Percentiles rank a stretch among this genome's conserved stretches.
phyloP scores from a whole-genome alignment of 306 rosid species.

The Prunus persica region DNA sequence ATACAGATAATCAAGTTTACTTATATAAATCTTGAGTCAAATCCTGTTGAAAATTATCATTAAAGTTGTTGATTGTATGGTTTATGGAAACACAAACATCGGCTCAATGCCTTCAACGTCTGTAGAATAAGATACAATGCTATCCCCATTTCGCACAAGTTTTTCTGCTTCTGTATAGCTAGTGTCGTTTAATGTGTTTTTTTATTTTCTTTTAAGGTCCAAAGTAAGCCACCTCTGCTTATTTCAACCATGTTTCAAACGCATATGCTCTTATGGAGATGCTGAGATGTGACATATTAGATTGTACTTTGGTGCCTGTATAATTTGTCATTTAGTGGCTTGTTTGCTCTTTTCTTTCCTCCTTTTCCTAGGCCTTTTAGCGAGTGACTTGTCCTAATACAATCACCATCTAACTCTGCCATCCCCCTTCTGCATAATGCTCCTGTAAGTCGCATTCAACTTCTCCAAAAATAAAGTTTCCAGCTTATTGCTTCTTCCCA shows the following conservation, averaged over 20 bases:
- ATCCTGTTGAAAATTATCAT: neutral
- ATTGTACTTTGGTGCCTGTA: slow-evolving; percentile 1
- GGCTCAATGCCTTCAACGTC: neutral
- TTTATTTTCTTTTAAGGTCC: neutral
- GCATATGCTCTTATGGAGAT: neutral
- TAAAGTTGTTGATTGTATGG: neutral
- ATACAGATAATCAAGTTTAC: neutral
- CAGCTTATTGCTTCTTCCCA: too few relatives aligned
- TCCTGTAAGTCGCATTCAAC: neutral
- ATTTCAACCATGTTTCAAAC: neutral
- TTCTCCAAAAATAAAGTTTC: neutral
- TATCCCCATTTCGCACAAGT: too few relatives aligned
- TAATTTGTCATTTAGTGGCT: neutral
- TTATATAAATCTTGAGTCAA: neutral
- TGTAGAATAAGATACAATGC: too few relatives aligned
- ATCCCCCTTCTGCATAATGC: neutral
- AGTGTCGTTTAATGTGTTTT: neutral
- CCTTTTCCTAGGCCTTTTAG: neutral
- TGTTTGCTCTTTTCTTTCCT: neutral
- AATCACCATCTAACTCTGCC: neutral
- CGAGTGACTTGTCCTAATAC: neutral
- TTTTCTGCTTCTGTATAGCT: neutral
- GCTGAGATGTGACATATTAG: neutral
- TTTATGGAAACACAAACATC: neutral
- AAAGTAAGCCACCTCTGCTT: neutral